Conservation (phyloP, 371 early-diverging fungal species). For the Rhizopus arrhizus region DNA sequence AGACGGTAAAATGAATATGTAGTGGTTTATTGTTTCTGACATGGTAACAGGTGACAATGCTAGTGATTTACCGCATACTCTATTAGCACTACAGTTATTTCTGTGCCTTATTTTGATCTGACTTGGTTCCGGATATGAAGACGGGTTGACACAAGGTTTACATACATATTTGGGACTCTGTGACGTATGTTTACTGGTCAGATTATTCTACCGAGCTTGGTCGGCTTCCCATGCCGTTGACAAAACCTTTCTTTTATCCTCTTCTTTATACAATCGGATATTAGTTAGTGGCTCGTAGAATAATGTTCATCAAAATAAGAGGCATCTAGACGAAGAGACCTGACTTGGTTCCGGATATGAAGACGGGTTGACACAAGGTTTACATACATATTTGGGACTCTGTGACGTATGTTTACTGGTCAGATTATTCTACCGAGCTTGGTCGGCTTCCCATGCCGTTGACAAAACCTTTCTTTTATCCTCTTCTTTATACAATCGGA, state of each 20-base stretch:
- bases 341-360: slow-evolving; percentile 22
- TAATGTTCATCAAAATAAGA: too few relatives aligned
- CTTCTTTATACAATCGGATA: too few relatives aligned
- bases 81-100: too few relatives aligned
- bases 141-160: slow-evolving; percentile 15
- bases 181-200: slow-evolving; percentile 20
- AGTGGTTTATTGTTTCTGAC: not conserved
- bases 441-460: slow-evolving; percentile 19
- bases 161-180: slow-evolving; percentile 21
- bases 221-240: slow-evolving; percentile 20
- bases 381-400: slow-evolving; percentile 21
- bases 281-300: too few relatives aligned
- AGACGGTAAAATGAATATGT: slow-evolving; percentile 2
- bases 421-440: slow-evolving; percentile 24
- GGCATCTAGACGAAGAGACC: too few relatives aligned
- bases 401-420: slow-evolving; percentile 19
- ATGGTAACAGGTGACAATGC: too few relatives aligned
- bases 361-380: slow-evolving; percentile 16
- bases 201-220: slow-evolving; percentile 23
- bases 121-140: slow-evolving; percentile 22
- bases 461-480: slow-evolving; percentile 17
- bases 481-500: slow-evolving; percentile 22
- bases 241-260: too few relatives aligned
- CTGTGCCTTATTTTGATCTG: slow-evolving; percentile 8
- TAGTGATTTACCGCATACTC: too few relatives aligned